A percentile compares a stretch with the other conserved stretches of the same genome.
These are phyloP conservation scores for Talaromyces rugulosus DNA, from an alignment of 2,329 filamentous ascomycete species.

Conservation along the genomic window DNA sequence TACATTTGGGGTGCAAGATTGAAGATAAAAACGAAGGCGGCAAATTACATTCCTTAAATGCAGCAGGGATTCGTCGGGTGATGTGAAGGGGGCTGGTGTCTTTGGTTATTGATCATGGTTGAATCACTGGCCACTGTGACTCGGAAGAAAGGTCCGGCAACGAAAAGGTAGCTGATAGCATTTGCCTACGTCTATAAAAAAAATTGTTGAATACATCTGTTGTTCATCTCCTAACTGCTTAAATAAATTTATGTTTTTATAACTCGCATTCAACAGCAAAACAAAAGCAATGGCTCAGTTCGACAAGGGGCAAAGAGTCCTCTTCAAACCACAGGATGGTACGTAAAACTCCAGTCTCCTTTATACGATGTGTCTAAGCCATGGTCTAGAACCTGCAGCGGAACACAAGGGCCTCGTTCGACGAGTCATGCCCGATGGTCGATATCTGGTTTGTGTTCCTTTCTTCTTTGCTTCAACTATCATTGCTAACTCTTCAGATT, in stretches of 20 bases:
- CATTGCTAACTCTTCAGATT: neutral
- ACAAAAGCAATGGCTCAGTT: neutral
- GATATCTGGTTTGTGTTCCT: neutral
- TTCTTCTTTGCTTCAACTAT: neutral
- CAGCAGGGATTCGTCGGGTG: neutral
- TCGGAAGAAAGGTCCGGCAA: neutral
- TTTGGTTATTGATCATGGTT: neutral
- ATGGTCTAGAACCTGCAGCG: neutral
- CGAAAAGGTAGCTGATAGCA: neutral
- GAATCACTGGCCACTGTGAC: neutral
- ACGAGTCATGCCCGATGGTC: conserved; percentile 4
- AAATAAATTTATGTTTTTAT: neutral
- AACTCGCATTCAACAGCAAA: neutral
- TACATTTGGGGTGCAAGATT: neutral
- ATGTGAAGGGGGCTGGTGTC: neutral
- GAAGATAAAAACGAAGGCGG: neutral
- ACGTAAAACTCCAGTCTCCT: neutral
- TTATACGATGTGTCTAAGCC: neutral
- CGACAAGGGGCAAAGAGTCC: neutral
- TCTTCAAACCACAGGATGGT: neutral
- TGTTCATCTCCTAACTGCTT: neutral
- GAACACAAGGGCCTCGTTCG: conserved; percentile 8
- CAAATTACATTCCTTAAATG: neutral
- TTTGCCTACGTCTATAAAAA: neutral
- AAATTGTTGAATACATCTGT: neutral